Percentiles rank a stretch among this genome's conserved stretches.
Conservation (phyloP, 2,329 filamentous ascomycete species). For the Graphilbum sp. region DNA sequence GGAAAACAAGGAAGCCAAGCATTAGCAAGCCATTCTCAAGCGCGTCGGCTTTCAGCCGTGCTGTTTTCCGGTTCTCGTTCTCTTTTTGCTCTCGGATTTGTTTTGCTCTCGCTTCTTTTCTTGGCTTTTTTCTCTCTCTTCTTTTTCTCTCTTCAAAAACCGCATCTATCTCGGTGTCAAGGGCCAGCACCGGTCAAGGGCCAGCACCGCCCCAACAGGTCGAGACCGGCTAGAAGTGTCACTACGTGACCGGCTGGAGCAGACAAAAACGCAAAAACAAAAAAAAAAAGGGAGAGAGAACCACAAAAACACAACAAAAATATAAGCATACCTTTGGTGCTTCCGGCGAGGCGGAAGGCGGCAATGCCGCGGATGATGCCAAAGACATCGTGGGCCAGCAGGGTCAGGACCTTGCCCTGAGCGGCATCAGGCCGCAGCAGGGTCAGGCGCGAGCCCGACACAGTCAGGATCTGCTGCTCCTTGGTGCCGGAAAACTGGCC, state of each 20-base stretch:
- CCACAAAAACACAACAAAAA: constrained; percentile 2
- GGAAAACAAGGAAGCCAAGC: neutral
- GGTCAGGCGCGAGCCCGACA: constrained; percentile 75
- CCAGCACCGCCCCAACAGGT: too few species aligned
- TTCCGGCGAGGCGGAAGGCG: constrained; percentile 81
- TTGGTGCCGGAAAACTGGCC: constrained; percentile 93
- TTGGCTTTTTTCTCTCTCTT: too few species aligned
- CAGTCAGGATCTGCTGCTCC: constrained; percentile 94
- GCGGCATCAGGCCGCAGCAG: constrained; percentile 74
- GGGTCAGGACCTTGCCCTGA: constrained; percentile 69
- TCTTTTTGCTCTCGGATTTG: too few species aligned
- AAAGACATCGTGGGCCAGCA: constrained; percentile 88
- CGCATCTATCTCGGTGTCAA: too few species aligned
- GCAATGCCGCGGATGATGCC: constrained; percentile 85
- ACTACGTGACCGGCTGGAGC: constrained; percentile 72
- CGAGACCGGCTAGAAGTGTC: constrained; percentile 38
- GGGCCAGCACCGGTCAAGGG: too few species aligned
- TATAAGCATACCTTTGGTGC: constrained; percentile 71
- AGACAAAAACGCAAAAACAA: constrained; percentile 81
- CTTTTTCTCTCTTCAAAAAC: too few species aligned
- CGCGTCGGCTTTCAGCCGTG: too few species aligned
- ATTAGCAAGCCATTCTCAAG: too few species aligned
- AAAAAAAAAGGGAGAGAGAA: constrained; percentile 34
- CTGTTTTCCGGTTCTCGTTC: too few species aligned
- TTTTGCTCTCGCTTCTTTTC: too few species aligned